Evolutionary conservation across 345 rosid genomes (phyloP), one percentile per base, ranked within the genome.

Genomic region (Mangifera indica): DNA sequence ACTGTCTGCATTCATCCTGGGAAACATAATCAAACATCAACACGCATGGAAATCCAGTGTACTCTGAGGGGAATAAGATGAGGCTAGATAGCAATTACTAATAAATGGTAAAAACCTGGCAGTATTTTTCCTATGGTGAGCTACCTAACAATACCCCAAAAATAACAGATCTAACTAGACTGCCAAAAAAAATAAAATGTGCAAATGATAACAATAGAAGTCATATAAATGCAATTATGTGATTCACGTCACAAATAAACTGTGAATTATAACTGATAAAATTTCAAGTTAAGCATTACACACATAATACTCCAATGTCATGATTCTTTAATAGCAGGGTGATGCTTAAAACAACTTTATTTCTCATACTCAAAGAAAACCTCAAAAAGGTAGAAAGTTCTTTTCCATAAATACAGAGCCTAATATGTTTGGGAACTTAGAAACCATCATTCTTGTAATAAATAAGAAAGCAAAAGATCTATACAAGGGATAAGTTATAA

Each of bases 1-100:
- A 70, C 67, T 78, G 79, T 70, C 77, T 82, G 85, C 99, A 95
- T 80, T 95, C 99, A 53, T 89, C 96, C 99, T 95, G 85, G 63
- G 75, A 81, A 37, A 54, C 49, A 75, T 55, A 78, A 51, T 58
- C 26, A 77, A 63, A 77, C 25, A 44, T 78, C 26, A 78, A 45
- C 57, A 66, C 4, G 55, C 29, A 37, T 63, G 54, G 20, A 62
- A 56, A 61, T 60, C 20, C 29, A 10, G 14, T 9, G 58, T 7
- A 54, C 7, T 67, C 26, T n/a, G 5, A 18, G 6, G 18, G 53
- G 18, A 13, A 49, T 49, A 18, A 49, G 42, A 37, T 37, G 5
- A 49, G 53, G 53, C 53, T 15, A 29, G 6, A 49, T 14, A 15
- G 7, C 0, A 49, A 12, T 49, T 13, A 49, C 53, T 14, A 49